Evolutionary conservation across 1,284 basidiomycete genomes (phyloP).

Genomic region (Sporisorium sorghi): DNA sequence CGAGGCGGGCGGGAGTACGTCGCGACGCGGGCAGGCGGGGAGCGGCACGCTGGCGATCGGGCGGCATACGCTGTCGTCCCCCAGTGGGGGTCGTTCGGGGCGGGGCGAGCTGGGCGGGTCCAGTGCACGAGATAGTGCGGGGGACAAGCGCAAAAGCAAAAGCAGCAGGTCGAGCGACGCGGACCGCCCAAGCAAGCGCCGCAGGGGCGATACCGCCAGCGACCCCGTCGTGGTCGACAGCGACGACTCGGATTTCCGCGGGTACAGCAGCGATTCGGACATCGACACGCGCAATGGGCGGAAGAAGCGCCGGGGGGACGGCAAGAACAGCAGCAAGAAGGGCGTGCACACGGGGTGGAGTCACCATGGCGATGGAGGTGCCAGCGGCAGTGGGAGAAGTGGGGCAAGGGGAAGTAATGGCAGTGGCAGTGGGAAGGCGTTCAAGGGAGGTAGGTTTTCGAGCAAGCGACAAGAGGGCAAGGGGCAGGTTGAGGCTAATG

Average conservation of each 20-base stretch:
- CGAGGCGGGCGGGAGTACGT: slow-evolving; percentile 8
- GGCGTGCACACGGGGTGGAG: slow-evolving; percentile 23
- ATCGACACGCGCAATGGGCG: neutral
- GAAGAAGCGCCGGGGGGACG: slow-evolving; percentile 22
- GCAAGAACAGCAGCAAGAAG: slow-evolving; percentile 17
- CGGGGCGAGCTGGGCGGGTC: no score
- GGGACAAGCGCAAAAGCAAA: neutral
- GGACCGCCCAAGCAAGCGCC: slow-evolving; percentile 15
- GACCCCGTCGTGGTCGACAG: slow-evolving; percentile 22
- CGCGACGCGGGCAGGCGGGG: neutral
- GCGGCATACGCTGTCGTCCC: slow-evolving; percentile 16
- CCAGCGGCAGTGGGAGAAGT: neutral
- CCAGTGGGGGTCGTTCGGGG: slow-evolving; percentile 9
- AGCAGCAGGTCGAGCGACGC: neutral
- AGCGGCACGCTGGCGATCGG: slow-evolving; percentile 17
- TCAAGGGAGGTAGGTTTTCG: slow-evolving; percentile 20
- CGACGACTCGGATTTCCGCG: slow-evolving; percentile 13
- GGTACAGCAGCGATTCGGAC: slow-evolving; percentile 16
- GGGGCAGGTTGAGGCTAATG: neutral
- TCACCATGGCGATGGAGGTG: slow-evolving; percentile 20
- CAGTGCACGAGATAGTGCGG: slow-evolving; percentile 22
- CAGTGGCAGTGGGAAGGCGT: neutral
- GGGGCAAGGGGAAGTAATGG: neutral
- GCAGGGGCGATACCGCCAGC: slow-evolving; percentile 3
- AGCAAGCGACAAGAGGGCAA: slow-evolving; percentile 5